Base-by-base conservation (phyloP, 2,329 filamentous ascomycete genomes). In the Pseudogymnoascus verrucosus region DNA sequence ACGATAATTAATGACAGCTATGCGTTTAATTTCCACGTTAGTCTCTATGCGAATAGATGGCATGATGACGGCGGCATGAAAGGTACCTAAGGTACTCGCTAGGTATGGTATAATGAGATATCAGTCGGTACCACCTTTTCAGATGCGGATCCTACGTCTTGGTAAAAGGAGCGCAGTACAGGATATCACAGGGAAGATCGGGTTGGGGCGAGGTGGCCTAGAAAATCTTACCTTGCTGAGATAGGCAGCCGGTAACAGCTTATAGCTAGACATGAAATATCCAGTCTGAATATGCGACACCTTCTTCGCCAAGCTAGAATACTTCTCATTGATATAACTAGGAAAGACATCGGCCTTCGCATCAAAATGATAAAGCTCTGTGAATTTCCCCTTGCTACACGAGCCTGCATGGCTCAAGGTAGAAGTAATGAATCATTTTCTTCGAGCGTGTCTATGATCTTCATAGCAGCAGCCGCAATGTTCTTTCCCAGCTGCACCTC, bases 401-500 rank as follows among this genome's bases (percentile, higher is more conserved):
- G 76, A 78, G 7, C 65, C 68, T 0, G 79, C 80, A 66, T 82
- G 74, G 67, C 80, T 82, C 65, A 84, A 68, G 0, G 80, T 82
- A 34, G 81, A 84, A 1, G 75, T 80, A 4, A 83, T 70, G 64
- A 0, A 80, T 10, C 47, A 65, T 80, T 82, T 1, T 68, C 70
- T 28, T 79, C 78, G 1, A 84, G 73, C 0, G 75, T 74, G 28
- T 69, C 74, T 0, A 74, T 71, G 0, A 74, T 74, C 0, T 71
- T 67, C 0, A 80, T 79, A 0, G 82, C 83, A 0, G 82, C 83
- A 65, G 84, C 78, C 2, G 77, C 80, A 31, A 86, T 81, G 64
- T 85, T 86, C 65, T 76, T 79, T 0, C 83, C 82, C 62, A 84
- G 79, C 12, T 74, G 74, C 6, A 77, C 70, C 71, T 86, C 84